A percentile compares a stretch with the other conserved stretches of the same genome.
Evolutionary conservation across 2,329 filamentous ascomycete genomes (phyloP).

Genomic region (Cucurbitaria berberidis): DNA sequence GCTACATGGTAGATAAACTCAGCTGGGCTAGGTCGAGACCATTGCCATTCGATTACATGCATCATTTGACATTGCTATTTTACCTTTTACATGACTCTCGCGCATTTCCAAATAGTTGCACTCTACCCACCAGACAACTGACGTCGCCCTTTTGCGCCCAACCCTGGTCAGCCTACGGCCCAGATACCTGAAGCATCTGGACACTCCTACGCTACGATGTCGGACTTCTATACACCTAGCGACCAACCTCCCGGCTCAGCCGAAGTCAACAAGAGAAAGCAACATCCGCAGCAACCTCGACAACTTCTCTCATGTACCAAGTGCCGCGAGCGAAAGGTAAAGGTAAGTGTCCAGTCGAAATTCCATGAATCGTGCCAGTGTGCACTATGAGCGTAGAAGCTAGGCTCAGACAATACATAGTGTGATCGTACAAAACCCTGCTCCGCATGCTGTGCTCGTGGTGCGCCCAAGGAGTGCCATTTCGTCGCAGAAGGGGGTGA

Average conservation of each 20-base stretch:
- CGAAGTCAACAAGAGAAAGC: conserved; percentile 38
- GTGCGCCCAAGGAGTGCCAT: conserved; percentile 55
- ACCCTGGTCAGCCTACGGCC: conserved; percentile 5
- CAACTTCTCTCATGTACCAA: conserved; percentile 58
- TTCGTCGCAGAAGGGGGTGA: conserved; percentile 56
- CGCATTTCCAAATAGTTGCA: not conserved
- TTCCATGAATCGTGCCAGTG: not conserved
- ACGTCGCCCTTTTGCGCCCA: not conserved
- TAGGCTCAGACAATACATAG: conserved; percentile 26
- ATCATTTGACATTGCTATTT: conserved; percentile 1
- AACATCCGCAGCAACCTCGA: conserved; percentile 50
- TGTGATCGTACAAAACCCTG: conserved; percentile 59
- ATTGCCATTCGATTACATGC: conserved; percentile 3
- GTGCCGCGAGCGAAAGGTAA: conserved; percentile 57
- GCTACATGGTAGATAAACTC: conserved; percentile 4
- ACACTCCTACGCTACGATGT: conserved; percentile 19
- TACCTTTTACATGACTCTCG: not conserved
- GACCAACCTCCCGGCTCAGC: conserved; percentile 10
- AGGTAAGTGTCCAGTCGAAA: conserved; percentile 40
- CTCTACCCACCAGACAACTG: not conserved
- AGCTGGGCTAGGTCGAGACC: not conserved
- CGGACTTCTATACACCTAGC: conserved; percentile 17
- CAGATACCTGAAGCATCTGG: conserved; percentile 28
- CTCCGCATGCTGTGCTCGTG: conserved; percentile 56
- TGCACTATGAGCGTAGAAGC: not conserved